Evolutionary conservation across 2,329 filamentous ascomycete species (phyloP), one percentile per base, ranked within the genome.

Genomic region (Trichothecium roseum): DNA sequence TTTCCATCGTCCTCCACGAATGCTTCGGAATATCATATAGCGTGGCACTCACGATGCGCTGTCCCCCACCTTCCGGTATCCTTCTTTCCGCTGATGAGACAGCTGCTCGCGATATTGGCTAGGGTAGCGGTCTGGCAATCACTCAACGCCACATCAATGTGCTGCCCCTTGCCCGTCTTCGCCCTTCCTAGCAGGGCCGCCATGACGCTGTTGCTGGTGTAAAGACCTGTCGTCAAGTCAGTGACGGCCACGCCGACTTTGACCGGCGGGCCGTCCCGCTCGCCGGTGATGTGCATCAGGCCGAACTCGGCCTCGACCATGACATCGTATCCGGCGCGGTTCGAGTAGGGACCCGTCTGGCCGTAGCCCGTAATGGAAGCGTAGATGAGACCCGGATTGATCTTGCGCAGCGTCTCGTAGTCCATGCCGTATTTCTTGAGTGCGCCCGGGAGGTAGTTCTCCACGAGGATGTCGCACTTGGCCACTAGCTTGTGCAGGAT

Each of bases 241-340:
- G 91, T 96, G 4, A 98, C 91, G 2, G 91, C 91, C 3, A 98
- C 91, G 14, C 91, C 91, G 3, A 98, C 91, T 62, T 98, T 98
- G 28, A 95, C 91, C 0, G 91, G 91, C 2, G 87, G 82, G 0
- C 89, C 87, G 49, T 94, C 83, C 37, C 88, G 73, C 41, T 74
- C 74, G 22, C 91, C 91, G 0, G 91, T 98, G 48, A 98, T 96
- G 61, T 98, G 91, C 91, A 98, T 98, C 38, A 98, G 64, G 1
- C 91, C 91, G 62, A 98, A 88, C 56, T 96, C 91, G 40, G 91
- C 91, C 64, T 98, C 91, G 9, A 98, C 89, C 89, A 98, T 98
- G 46, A 98, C 91, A 59, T 98, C 91, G 67, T 98, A 98, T 4
- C 91, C 91, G 4, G 91, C 87, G 12, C 91, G 74, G 43, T 78